Conservation (phyloP, 192 early-diverging fungal species). For the Obelidium mucronatum region DNA sequence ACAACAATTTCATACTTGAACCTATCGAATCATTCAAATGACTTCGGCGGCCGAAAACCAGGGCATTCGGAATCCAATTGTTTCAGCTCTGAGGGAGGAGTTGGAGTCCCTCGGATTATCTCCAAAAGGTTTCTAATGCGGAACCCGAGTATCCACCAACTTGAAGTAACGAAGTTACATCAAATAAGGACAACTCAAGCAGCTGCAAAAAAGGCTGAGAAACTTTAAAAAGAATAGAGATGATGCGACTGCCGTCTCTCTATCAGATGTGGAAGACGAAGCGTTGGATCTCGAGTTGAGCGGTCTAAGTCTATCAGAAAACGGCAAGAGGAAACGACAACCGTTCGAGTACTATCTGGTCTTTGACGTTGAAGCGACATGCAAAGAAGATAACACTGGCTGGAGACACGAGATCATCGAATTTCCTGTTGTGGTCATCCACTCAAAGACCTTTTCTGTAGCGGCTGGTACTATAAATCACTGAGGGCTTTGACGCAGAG, state of each 20-base stretch:
- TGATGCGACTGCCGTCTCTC: conserved; percentile 73
- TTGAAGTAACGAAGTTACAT: neutral
- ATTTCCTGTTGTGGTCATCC: conserved; percentile 78
- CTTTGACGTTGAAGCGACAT: conserved; percentile 87
- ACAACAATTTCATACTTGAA: too few species aligned
- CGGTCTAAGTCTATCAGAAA: neutral
- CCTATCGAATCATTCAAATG: too few species aligned
- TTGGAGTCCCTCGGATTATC: conserved; percentile 4
- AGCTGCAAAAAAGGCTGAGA: conserved; percentile 11
- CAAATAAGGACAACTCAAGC: conserved; percentile 3
- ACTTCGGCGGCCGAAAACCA: too few species aligned
- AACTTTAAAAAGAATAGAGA: conserved; percentile 82
- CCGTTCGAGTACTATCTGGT: conserved; percentile 73
- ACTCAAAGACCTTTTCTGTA: conserved; percentile 65
- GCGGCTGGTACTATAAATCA: conserved; percentile 45
- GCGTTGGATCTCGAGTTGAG: neutral
- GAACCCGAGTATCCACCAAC: too few species aligned
- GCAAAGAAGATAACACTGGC: conserved; percentile 62
- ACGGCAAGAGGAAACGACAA: conserved; percentile 30
- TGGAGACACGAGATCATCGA: conserved; percentile 77
- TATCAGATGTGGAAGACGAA: conserved; percentile 66
- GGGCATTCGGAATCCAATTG: neutral
- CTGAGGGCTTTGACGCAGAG: neutral
- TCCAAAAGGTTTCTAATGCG: conserved; percentile 11
- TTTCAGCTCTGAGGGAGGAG: neutral